A percentile compares a stretch with the other conserved stretches of the same genome.
Conservation (phyloP, 257 asterid genomes). For the Cordia subcordata region DNA sequence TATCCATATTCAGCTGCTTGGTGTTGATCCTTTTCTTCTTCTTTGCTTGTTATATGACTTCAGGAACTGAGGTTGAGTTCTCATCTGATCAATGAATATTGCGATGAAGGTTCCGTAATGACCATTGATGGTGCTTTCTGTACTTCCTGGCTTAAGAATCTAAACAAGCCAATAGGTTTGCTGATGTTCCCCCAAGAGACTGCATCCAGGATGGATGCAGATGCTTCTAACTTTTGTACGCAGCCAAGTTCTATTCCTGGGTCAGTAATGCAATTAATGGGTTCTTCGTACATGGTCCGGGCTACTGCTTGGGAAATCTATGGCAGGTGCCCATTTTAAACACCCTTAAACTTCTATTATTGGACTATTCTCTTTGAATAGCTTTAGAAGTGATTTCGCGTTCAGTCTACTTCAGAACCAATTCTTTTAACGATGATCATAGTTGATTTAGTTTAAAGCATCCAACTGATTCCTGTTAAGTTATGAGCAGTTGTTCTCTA, state of each 20-base stretch:
- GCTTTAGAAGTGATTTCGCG: neutral
- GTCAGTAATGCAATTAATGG: slow-evolving; percentile 76
- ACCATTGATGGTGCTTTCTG: slow-evolving; percentile 74
- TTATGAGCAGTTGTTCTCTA: too few relatives aligned
- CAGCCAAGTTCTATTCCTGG: slow-evolving; percentile 80
- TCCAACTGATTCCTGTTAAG: too few relatives aligned
- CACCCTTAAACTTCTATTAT: too few relatives aligned
- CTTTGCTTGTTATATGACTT: slow-evolving; percentile 15
- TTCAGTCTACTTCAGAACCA: too few relatives aligned
- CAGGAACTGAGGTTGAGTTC: slow-evolving; percentile 85
- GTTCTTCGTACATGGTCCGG: slow-evolving; percentile 83
- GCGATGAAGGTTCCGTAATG: slow-evolving; percentile 66
- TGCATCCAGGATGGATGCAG: slow-evolving; percentile 30
- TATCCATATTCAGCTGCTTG: neutral
- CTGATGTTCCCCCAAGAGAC: slow-evolving; percentile 60
- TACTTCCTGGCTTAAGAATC: slow-evolving; percentile 69
- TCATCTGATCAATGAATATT: slow-evolving; percentile 66
- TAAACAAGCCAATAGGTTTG: slow-evolving; percentile 59
- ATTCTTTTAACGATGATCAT: too few relatives aligned
- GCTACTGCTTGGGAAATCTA: slow-evolving; percentile 96
- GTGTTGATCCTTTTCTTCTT: slow-evolving; percentile 2
- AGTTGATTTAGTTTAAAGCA: too few relatives aligned
- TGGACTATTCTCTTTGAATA: neutral
- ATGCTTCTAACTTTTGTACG: slow-evolving; percentile 54
- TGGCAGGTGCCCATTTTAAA: slow-evolving; percentile 61